Conservation (phyloP, 495 filamentous ascomycete genomes). For the Xylaria sp. region DNA sequence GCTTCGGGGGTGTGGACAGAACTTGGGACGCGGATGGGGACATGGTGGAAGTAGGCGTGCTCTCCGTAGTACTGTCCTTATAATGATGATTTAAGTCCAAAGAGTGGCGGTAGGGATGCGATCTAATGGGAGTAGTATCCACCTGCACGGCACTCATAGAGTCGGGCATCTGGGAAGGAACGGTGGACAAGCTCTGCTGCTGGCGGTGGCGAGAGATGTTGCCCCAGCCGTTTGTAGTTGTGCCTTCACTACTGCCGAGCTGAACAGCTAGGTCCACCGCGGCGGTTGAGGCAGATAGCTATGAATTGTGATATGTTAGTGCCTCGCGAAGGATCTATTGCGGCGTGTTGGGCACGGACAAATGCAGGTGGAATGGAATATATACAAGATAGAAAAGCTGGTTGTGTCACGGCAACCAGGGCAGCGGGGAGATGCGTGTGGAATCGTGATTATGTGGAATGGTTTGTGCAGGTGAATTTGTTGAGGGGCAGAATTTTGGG, state of each 20-base stretch:
- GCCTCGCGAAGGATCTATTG: not conserved
- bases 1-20: conserved; percentile 66
- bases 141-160: conserved; percentile 33
- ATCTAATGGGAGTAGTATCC: conserved; percentile 50
- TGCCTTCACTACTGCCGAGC: conserved; percentile 66
- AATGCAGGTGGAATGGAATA: not conserved
- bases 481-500: not conserved
- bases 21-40: conserved; percentile 49
- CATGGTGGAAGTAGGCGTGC: conserved; percentile 39
- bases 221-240: conserved; percentile 64
- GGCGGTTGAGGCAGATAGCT: conserved; percentile 81
- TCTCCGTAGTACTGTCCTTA: conserved; percentile 42
- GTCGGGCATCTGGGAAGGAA: conserved; percentile 50
- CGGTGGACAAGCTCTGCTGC: conserved; percentile 83
- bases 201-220: conserved; percentile 76
- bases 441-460: not conserved
- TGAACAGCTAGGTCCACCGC: conserved; percentile 82
- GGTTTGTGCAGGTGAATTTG: not conserved
- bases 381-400: not conserved
- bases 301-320: conserved; percentile 30
- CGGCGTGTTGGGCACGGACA: not conserved
- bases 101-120: conserved; percentile 62
- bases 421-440: not conserved
- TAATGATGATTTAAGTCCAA: conserved; percentile 55
- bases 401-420: not conserved